These are phyloP conservation scores for Coemansia sp. DNA, from an alignment of 192 early-diverging fungal genomes.

Conservation along the genomic window DNA sequence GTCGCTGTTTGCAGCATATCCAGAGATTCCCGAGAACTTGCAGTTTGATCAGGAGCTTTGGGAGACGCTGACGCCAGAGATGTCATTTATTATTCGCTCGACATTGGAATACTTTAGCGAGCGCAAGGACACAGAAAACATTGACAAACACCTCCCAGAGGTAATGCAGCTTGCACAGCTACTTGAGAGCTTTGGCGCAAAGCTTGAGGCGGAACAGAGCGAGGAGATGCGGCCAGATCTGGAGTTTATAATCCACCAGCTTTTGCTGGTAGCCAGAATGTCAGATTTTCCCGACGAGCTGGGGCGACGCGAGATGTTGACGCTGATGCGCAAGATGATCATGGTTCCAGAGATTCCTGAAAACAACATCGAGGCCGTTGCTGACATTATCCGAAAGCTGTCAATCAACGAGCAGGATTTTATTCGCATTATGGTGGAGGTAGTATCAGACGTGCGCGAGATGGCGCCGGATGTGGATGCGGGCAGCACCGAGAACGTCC, in stretches of 20 bases:
- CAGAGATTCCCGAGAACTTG: slow-evolving; percentile 66
- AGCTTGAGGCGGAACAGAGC: slow-evolving; percentile 42
- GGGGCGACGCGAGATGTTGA: slow-evolving; percentile 78
- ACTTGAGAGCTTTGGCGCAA: slow-evolving; percentile 43
- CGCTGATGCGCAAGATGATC: slow-evolving; percentile 74
- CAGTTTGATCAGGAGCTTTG: slow-evolving; percentile 57
- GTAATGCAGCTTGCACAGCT: slow-evolving; percentile 59
- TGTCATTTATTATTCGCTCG: slow-evolving; percentile 52
- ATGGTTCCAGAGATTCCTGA: slow-evolving; percentile 72
- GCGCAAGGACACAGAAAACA: slow-evolving; percentile 58
- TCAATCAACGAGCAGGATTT: slow-evolving; percentile 83
- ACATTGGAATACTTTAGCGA: slow-evolving; percentile 48
- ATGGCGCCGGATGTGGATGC: slow-evolving; percentile 31
- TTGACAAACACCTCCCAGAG: slow-evolving; percentile 70
- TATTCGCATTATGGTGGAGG: slow-evolving; percentile 79
- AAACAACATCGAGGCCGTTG: slow-evolving; percentile 72
- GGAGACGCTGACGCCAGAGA: slow-evolving; percentile 58
- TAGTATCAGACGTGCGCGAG: slow-evolving; percentile 77
- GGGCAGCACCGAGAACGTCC: slow-evolving; percentile 28
- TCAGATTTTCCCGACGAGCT: slow-evolving; percentile 89
- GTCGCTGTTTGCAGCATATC: slow-evolving; percentile 62
- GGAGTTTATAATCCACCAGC: slow-evolving; percentile 56
- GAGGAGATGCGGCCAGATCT: slow-evolving; percentile 49
- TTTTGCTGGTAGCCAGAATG: slow-evolving; percentile 72
- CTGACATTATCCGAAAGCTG: slow-evolving; percentile 73